These are phyloP conservation scores for Pseudotsuga menziesii DNA, from an alignment of 75 land plant species.

Conservation along the genomic window DNA sequence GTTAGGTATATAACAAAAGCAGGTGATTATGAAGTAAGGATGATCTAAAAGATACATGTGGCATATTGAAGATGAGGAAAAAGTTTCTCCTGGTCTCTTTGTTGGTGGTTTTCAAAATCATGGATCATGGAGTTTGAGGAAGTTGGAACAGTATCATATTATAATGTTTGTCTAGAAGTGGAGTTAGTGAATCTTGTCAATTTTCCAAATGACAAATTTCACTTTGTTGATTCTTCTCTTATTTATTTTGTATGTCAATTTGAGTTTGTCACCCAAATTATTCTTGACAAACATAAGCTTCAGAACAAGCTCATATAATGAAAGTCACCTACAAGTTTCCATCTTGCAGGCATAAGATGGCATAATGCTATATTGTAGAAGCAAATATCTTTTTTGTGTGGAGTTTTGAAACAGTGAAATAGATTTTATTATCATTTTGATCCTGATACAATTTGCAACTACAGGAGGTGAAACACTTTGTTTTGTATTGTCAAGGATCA, in stretches of 20 bases:
- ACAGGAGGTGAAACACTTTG: not conserved
- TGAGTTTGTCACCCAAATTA: not conserved
- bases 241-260: not conserved
- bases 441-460: not conserved
- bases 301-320: not conserved
- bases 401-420: not conserved
- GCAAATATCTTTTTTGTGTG: not conserved
- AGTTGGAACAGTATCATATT: no score
- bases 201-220: not conserved
- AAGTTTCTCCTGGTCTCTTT: not conserved
- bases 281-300: not conserved
- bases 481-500: not conserved
- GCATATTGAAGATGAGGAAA: not conserved
- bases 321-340: not conserved
- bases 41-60: constrained; percentile 4
- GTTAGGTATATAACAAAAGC: constrained; percentile 66
- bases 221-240: not conserved
- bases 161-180: not conserved
- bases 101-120: not conserved
- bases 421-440: not conserved
- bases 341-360: not conserved
- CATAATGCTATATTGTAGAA: not conserved
- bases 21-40: constrained; percentile 62
- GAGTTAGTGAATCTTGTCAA: constrained; percentile 1
- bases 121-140: not conserved